phyloP scores from a whole-genome alignment of 2,329 filamentous ascomycete species.

The Microcera coccophila region DNA sequence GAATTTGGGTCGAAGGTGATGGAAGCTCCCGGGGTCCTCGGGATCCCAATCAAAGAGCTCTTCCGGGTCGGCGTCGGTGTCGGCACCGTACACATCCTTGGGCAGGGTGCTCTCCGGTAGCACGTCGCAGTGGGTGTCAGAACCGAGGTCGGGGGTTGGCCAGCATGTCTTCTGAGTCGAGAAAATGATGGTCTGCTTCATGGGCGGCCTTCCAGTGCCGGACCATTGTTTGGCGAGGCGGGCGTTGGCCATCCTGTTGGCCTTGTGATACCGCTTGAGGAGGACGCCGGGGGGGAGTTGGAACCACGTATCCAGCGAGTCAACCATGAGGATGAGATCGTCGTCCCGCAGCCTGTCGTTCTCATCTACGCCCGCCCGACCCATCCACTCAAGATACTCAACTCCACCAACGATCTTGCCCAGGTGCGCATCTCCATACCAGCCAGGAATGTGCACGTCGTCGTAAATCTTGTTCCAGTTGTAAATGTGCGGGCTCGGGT shows the following conservation, averaged over 20 bases:
- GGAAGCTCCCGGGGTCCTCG: not conserved
- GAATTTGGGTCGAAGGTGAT: conserved; percentile 25
- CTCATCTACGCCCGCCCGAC: not conserved
- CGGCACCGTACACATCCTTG: conserved; percentile 16
- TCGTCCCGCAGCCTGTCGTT: conserved; percentile 16
- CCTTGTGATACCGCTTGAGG: conserved; percentile 23
- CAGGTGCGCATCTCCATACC: conserved; percentile 19
- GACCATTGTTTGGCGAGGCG: conserved; percentile 10
- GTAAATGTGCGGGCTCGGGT: conserved; percentile 25
- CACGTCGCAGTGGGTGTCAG: conserved; percentile 14
- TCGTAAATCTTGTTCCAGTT: conserved; percentile 24
- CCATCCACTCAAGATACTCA: conserved; percentile 21
- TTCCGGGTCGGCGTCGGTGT: conserved; percentile 10
- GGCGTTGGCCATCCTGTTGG: conserved; percentile 14
- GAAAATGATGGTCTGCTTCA: conserved; percentile 19
- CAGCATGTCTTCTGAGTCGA: conserved; percentile 23
- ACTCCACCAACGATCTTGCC: conserved; percentile 27
- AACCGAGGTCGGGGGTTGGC: conserved; percentile 6
- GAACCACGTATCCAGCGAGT: conserved; percentile 29
- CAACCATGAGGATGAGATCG: conserved; percentile 24
- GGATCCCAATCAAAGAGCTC: no score
- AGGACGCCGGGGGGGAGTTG: conserved; percentile 27
- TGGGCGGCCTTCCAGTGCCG: not conserved
- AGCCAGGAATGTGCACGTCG: conserved; percentile 3
- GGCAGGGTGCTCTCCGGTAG: conserved; percentile 15